Evolutionary conservation across 2,329 filamentous ascomycete genomes (phyloP).

Genomic region (Claviceps spartinae): DNA sequence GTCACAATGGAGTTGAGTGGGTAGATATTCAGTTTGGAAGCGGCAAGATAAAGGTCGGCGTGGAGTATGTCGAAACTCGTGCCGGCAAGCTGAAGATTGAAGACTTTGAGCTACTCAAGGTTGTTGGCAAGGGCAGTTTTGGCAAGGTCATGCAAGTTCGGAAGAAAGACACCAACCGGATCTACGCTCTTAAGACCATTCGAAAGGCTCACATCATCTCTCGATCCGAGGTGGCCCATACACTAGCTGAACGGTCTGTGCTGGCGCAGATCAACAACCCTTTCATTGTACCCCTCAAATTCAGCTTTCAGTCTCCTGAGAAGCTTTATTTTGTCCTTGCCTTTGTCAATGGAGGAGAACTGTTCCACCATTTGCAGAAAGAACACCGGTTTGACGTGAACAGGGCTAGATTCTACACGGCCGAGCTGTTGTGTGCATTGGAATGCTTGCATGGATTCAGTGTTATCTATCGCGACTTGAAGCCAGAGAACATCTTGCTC

Average conservation of each 20-base stretch:
- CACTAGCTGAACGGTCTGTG: conserved; percentile 91
- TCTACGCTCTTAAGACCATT: conserved; percentile 98
- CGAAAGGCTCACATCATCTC: conserved; percentile 99
- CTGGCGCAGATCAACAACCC: conserved; percentile 99
- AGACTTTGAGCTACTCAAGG: conserved; percentile 93
- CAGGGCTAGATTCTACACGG: conserved; percentile 90
- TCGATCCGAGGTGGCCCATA: conserved; percentile 92
- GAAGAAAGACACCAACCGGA: conserved; percentile 94
- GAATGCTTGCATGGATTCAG: conserved; percentile 97
- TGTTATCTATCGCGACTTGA: conserved; percentile 73
- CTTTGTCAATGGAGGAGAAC: conserved; percentile 93
- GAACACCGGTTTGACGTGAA: conserved; percentile 98
- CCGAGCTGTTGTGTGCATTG: conserved; percentile 85
- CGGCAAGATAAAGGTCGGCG: conserved; percentile 78
- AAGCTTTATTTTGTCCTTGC: conserved; percentile 95
- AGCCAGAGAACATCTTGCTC: conserved; percentile 86
- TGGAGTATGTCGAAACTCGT: conserved; percentile 89
- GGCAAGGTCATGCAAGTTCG: conserved; percentile 99
- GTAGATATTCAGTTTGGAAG: conserved; percentile 80
- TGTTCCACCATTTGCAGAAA: conserved; percentile 94
- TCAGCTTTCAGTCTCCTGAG: conserved; percentile 97
- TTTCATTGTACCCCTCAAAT: conserved; percentile 97
- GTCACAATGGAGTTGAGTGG: conserved; percentile 76
- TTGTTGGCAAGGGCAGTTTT: conserved; percentile 95
- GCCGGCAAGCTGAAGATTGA: conserved; percentile 86